phyloP scores from a whole-genome alignment of 2,329 filamentous ascomycete species.

The Paraphaeosphaeria sporulosa region DNA sequence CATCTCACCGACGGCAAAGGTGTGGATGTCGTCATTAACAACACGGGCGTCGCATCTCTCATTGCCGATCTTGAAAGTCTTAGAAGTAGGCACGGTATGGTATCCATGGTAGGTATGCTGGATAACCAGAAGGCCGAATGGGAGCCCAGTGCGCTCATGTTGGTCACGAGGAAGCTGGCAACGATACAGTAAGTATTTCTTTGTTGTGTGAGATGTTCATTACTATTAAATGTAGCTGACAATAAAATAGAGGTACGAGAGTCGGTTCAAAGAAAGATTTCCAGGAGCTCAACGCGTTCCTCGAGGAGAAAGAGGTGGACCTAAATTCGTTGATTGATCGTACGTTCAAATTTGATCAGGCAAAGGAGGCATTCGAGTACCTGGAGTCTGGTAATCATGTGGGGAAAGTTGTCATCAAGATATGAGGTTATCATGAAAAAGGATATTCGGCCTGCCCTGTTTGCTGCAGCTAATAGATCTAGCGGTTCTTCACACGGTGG shows the following conservation, averaged over 20 bases:
- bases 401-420: constrained; percentile 35
- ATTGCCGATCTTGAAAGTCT: constrained; percentile 24
- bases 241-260: constrained; percentile 63
- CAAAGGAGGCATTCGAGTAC: constrained; percentile 45
- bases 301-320: constrained; percentile 43
- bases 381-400: constrained; percentile 45
- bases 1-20: constrained; percentile 51
- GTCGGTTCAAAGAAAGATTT: constrained; percentile 65
- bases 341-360: constrained; percentile 44
- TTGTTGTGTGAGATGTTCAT: too few relatives aligned
- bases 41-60: constrained; percentile 28
- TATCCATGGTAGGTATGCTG: constrained; percentile 38
- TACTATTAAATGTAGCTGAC: too few relatives aligned
- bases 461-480: neutral
- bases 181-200: constrained; percentile 37
- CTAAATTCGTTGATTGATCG: constrained; percentile 45
- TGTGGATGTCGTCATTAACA: constrained; percentile 58
- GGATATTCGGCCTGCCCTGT: neutral
- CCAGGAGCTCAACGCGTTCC: constrained; percentile 44
- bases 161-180: constrained; percentile 28
- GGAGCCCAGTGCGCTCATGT: constrained; percentile 21
- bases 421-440: neutral
- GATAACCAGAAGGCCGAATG: constrained; percentile 22
- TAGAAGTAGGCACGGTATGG: constrained; percentile 22
- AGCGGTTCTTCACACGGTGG: neutral